Percentiles rank a stretch among this genome's conserved stretches.
phyloP scores from a whole-genome alignment of 495 filamentous ascomycete genomes.

The Aspergillus carlsbadensis region DNA sequence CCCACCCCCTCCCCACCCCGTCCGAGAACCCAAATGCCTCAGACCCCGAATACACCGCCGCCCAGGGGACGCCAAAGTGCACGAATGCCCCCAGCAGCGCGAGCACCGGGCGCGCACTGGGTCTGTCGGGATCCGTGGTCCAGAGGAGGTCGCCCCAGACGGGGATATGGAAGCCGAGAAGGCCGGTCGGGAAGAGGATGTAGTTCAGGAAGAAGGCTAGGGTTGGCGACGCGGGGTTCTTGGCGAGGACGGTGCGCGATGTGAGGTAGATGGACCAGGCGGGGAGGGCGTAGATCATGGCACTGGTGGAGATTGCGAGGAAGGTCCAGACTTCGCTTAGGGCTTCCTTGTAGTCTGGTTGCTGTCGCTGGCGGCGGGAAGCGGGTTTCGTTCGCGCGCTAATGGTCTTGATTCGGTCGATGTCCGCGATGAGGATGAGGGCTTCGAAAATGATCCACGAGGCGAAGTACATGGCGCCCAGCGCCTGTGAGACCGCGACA shows the following conservation, averaged over 20 bases:
- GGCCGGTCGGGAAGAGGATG: no score
- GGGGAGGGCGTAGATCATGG: neutral
- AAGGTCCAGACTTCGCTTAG: neutral
- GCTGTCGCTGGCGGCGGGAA: neutral
- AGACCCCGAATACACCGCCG: no score
- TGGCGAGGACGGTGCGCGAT: neutral
- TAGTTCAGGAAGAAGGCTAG: neutral
- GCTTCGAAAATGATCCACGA: neutral
- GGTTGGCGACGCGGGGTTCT: neutral
- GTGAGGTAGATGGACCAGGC: neutral
- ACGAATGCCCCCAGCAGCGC: no score
- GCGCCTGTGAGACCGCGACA: neutral
- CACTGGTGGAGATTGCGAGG: neutral
- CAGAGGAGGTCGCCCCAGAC: no score
- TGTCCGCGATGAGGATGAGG: neutral
- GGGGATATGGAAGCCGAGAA: no score
- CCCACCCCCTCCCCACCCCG: no score
- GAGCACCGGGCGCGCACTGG: no score
- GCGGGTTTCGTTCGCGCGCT: neutral
- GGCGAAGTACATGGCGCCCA: neutral
- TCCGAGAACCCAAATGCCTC: no score
- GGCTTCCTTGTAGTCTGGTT: neutral
- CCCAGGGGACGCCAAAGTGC: no score
- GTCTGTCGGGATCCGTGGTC: no score
- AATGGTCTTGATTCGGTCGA: neutral